These are phyloP conservation scores for Coelomomyces lativittatus DNA, from an alignment of 371 early-diverging fungal species.

Conservation along the genomic window DNA sequence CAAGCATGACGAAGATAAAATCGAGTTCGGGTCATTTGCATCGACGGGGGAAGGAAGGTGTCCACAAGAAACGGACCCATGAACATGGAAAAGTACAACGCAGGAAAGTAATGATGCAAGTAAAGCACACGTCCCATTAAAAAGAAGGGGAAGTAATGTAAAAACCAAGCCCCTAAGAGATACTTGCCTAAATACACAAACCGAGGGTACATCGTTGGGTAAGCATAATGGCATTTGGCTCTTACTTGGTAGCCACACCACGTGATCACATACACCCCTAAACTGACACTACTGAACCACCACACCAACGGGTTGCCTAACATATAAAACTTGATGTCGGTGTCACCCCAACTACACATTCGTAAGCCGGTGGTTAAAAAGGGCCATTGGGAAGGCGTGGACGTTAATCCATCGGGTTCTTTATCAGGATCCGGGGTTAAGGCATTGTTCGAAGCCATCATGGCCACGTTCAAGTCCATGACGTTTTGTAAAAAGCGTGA, in stretches of 20 bases:
- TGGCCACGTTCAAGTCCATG: slow-evolving; percentile 83
- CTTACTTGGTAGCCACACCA: slow-evolving; percentile 42
- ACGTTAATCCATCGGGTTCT: slow-evolving; percentile 66
- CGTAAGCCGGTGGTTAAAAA: slow-evolving; percentile 75
- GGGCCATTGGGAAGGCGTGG: slow-evolving; percentile 88
- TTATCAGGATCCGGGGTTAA: slow-evolving; percentile 90
- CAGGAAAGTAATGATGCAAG: slow-evolving; percentile 96
- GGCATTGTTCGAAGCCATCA: slow-evolving; percentile 96
- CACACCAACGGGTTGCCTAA: slow-evolving; percentile 92
- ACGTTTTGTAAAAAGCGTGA: slow-evolving; percentile 71
- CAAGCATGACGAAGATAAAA: not conserved
- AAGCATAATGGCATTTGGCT: slow-evolving; percentile 46
- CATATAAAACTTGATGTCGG: slow-evolving; percentile 74
- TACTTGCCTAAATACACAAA: slow-evolving; percentile 53
- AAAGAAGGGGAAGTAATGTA: slow-evolving; percentile 93
- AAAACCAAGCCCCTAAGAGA: slow-evolving; percentile 70
- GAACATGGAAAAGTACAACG: slow-evolving; percentile 82
- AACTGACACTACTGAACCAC: slow-evolving; percentile 65
- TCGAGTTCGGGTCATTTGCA: not conserved
- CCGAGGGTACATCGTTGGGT: not conserved
- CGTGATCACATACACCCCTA: slow-evolving; percentile 27
- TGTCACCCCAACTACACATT: slow-evolving; percentile 93
- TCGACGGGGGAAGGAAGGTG: slow-evolving; percentile 16
- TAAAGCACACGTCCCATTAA: slow-evolving; percentile 95
- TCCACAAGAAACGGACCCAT: slow-evolving; percentile 54